Conservation (phyloP, 495 filamentous ascomycete genomes). For the Hyaloscypha variabilis region DNA sequence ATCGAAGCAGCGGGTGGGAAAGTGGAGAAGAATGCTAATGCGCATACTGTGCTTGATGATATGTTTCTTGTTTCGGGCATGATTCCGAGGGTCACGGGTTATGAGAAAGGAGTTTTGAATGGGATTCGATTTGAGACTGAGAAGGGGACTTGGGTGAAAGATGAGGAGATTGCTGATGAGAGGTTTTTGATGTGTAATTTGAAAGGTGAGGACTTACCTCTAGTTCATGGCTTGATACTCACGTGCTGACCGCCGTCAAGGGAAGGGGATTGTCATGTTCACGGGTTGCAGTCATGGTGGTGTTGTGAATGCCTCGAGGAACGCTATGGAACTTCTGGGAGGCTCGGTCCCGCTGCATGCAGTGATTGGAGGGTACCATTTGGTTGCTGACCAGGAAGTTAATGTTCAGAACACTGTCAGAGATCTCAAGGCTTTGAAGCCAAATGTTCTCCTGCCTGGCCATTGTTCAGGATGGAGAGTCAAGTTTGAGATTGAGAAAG, state of each 20-base stretch:
- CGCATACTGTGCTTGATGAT: constrained; percentile 55
- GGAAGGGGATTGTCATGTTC: constrained; percentile 52
- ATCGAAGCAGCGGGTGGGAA: constrained; percentile 49
- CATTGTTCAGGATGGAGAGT: constrained; percentile 66
- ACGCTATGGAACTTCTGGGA: constrained; percentile 47
- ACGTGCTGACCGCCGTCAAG: neutral
- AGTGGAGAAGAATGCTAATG: constrained; percentile 45
- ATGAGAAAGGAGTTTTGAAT: constrained; percentile 53
- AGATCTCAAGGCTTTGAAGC: constrained; percentile 55
- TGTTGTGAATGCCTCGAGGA: constrained; percentile 56
- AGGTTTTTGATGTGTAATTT: constrained; percentile 61
- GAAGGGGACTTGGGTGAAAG: constrained; percentile 53
- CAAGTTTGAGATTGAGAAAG: constrained; percentile 61
- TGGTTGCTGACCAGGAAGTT: constrained; percentile 49
- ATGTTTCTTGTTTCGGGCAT: constrained; percentile 61
- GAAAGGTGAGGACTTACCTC: constrained; percentile 44
- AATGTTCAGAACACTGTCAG: constrained; percentile 50
- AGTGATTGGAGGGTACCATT: constrained; percentile 63
- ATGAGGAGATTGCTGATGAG: constrained; percentile 60
- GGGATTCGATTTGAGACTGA: constrained; percentile 50
- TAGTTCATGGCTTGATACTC: neutral
- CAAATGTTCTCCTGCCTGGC: constrained; percentile 57
- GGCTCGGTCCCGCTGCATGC: constrained; percentile 51
- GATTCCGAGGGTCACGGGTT: constrained; percentile 56
- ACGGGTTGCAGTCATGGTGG: constrained; percentile 65